Evolutionary conservation across 2,329 filamentous ascomycete genomes (phyloP).

Genomic region (Thermoascus crustaceus): DNA sequence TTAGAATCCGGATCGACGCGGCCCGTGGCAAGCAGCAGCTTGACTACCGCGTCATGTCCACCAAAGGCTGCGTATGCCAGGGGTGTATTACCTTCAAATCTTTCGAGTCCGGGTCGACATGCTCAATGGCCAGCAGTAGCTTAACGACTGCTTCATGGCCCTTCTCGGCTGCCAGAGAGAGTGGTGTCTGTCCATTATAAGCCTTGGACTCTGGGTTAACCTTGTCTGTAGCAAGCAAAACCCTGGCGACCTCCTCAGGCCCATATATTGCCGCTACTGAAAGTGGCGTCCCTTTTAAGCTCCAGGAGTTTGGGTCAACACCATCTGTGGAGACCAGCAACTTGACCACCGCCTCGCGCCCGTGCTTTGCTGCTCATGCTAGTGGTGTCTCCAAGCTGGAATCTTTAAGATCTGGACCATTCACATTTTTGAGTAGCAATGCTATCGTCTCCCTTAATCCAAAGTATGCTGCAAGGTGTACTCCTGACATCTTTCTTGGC

Average conservation of each 20-base stretch:
- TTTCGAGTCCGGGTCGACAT: neutral
- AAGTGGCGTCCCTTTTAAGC: neutral
- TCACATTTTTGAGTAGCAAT: conserved; percentile 8
- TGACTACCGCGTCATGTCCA: neutral
- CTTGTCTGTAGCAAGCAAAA: neutral
- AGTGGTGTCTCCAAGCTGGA: neutral
- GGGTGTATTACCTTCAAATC: neutral
- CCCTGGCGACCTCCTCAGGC: neutral
- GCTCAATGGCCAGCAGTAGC: neutral
- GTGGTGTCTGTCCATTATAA: neutral
- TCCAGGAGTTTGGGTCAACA: neutral
- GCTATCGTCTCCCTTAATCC: conserved; percentile 1
- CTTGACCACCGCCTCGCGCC: neutral
- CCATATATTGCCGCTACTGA: neutral
- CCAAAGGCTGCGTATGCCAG: neutral
- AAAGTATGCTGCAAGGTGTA: conserved; percentile 5
- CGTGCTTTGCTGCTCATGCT: neutral
- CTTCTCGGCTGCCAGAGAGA: neutral
- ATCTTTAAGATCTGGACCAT: conserved; percentile 10
- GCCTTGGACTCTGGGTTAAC: neutral
- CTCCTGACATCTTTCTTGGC: neutral
- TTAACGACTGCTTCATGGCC: neutral
- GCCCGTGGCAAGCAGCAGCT: neutral
- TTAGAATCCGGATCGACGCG: neutral
- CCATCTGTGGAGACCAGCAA: neutral